These are phyloP conservation scores for Talaromyces liani DNA, from an alignment of 495 filamentous ascomycete species.

Conservation along the genomic window DNA sequence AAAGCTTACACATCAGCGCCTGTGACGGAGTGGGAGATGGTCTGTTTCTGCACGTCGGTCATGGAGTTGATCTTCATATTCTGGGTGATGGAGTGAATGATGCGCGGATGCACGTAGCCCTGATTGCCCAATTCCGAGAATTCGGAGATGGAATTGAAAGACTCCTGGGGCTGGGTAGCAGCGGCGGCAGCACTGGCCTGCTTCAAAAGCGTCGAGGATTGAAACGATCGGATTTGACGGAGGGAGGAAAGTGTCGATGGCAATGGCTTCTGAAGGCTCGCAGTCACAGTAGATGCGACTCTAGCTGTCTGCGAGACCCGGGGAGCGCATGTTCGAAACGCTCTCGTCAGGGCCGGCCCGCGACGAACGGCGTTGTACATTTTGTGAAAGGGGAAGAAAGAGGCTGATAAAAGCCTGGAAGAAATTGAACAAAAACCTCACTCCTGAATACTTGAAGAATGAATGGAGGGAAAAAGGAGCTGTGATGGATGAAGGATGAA, in stretches of 20 bases:
- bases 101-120: conserved; percentile 52
- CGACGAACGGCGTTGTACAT: conserved; percentile 40
- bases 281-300: conserved; percentile 21
- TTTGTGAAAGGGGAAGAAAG: neutral
- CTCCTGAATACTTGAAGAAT: neutral
- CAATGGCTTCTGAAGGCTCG: conserved; percentile 24
- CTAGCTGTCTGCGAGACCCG: conserved; percentile 17
- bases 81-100: conserved; percentile 63
- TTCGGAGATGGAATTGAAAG: conserved; percentile 39
- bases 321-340: conserved; percentile 27
- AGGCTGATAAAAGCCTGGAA: neutral
- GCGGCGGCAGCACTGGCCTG: conserved; percentile 19
- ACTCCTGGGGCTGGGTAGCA: conserved; percentile 14
- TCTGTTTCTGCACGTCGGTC: conserved; percentile 86
- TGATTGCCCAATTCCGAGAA: conserved; percentile 62
- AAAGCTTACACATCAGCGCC: conserved; percentile 73
- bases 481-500: neutral
- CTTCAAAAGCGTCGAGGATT: conserved; percentile 20
- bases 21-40: conserved; percentile 67
- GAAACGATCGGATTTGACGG: conserved; percentile 20
- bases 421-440: neutral
- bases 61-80: conserved; percentile 75
- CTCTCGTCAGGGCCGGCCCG: conserved; percentile 26
- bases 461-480: conserved; percentile 5
- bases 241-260: conserved; percentile 10